Evolutionary conservation across 2,329 filamentous ascomycete species (phyloP).

Genomic region (Blastomyces parvus): DNA sequence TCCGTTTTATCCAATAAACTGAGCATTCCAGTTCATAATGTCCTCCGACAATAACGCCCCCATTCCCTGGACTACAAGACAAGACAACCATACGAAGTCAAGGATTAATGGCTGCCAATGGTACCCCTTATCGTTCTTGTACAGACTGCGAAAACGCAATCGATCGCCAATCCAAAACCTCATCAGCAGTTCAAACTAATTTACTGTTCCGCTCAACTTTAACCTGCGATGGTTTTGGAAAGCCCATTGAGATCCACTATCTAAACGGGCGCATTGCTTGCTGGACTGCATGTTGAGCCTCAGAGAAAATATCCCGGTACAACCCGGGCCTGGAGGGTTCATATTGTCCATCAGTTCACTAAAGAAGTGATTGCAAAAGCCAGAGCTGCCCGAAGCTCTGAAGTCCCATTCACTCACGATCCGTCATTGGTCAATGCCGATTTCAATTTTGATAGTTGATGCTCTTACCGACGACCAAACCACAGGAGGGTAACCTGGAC

Average conservation of each 20-base stretch:
- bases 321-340: neutral
- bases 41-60: neutral
- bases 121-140: neutral
- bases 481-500: neutral
- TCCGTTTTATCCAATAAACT: neutral
- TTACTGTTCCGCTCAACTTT: too few relatives aligned
- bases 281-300: neutral
- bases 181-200: neutral
- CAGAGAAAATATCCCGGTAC: neutral
- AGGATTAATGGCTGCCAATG: neutral
- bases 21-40: too few relatives aligned
- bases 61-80: neutral
- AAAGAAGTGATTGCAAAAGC: neutral
- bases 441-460: neutral
- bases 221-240: too few relatives aligned
- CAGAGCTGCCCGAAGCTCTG: neutral
- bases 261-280: neutral
- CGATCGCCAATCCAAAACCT: neutral
- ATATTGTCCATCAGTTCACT: neutral
- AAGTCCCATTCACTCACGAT: neutral
- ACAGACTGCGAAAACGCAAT: neutral
- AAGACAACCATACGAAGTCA: neutral
- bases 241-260: neutral
- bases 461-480: neutral
- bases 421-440: neutral